Evolutionary conservation across 2,329 filamentous ascomycete species (phyloP).

Genomic region (Myotisia sp.): DNA sequence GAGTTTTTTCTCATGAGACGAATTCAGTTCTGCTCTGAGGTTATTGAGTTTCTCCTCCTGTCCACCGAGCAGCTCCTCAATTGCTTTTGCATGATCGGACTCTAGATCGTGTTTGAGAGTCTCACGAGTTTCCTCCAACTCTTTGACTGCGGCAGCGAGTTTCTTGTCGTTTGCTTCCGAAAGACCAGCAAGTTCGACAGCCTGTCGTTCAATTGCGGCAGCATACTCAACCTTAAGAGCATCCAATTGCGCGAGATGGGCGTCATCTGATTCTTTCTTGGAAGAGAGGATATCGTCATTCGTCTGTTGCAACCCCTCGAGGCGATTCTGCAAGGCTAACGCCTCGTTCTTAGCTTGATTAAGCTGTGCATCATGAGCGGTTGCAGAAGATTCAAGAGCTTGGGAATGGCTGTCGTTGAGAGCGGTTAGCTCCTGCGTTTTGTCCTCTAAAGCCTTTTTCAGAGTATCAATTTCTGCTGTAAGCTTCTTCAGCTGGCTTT

Average conservation of each 20-base stretch:
- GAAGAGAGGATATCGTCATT: constrained; percentile 9
- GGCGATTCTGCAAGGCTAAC: constrained; percentile 10
- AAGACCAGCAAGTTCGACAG: constrained; percentile 19
- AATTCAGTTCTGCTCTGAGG: constrained; percentile 24
- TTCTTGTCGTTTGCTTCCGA: constrained; percentile 15
- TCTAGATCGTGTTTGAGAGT: constrained; percentile 25
- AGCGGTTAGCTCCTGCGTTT: constrained; percentile 17
- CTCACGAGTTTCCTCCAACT: constrained; percentile 22
- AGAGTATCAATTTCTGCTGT: constrained; percentile 23
- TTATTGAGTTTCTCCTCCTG: constrained; percentile 27
- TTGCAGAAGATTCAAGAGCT: constrained; percentile 22
- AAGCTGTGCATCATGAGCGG: constrained; percentile 23
- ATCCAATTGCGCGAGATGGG: constrained; percentile 10
- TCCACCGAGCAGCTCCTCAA: constrained; percentile 27
- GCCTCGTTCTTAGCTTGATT: constrained; percentile 19
- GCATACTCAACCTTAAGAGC: constrained; percentile 11
- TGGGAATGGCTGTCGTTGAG: constrained; percentile 23
- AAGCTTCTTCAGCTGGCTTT: constrained; percentile 21
- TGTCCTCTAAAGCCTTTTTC: constrained; percentile 23
- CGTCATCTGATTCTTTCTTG: constrained; percentile 7
- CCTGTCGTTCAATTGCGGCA: constrained; percentile 17
- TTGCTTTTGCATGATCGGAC: constrained; percentile 25
- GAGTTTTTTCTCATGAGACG: constrained; percentile 23
- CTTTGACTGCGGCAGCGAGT: constrained; percentile 23
- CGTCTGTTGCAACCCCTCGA: constrained; percentile 11